phyloP scores from a whole-genome alignment of 495 filamentous ascomycete species.

The Penicillium steckii region DNA sequence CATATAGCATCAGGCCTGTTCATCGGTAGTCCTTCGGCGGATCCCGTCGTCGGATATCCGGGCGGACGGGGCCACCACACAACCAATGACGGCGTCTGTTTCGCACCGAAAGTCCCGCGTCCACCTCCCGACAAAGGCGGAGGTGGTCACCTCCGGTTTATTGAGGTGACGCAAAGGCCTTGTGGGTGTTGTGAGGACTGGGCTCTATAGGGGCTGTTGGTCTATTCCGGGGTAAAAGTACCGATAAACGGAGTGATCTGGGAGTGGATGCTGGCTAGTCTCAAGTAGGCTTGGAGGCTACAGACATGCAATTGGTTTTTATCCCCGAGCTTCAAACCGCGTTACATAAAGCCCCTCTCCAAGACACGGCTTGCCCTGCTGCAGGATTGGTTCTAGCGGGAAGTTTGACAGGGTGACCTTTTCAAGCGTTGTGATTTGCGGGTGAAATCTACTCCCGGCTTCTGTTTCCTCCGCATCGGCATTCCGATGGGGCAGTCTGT shows the following conservation, averaged over 20 bases:
- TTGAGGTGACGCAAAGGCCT: conserved; percentile 9
- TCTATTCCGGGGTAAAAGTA: conserved; percentile 25
- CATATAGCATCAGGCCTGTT: neutral
- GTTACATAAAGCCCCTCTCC: neutral
- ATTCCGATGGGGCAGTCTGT: conserved; percentile 15
- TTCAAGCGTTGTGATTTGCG: conserved; percentile 12
- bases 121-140: conserved; percentile 17
- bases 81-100: conserved; percentile 17
- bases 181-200: neutral
- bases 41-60: conserved; percentile 22
- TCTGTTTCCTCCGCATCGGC: conserved; percentile 26
- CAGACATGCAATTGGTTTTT: neutral
- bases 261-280: neutral
- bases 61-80: neutral
- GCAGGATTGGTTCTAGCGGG: neutral
- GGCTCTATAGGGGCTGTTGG: neutral
- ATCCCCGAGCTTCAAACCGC: neutral
- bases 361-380: neutral
- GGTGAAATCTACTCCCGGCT: conserved; percentile 14
- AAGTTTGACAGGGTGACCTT: conserved; percentile 5
- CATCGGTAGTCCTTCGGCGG: conserved; percentile 5
- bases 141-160: conserved; percentile 4
- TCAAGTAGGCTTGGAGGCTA: neutral
- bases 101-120: conserved; percentile 24
- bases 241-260: conserved; percentile 23